Evolutionary conservation across 2,329 filamentous ascomycete genomes (phyloP), one percentile per base, ranked within the genome.

Genomic region (Stachybotrys chlorohalonatus): DNA sequence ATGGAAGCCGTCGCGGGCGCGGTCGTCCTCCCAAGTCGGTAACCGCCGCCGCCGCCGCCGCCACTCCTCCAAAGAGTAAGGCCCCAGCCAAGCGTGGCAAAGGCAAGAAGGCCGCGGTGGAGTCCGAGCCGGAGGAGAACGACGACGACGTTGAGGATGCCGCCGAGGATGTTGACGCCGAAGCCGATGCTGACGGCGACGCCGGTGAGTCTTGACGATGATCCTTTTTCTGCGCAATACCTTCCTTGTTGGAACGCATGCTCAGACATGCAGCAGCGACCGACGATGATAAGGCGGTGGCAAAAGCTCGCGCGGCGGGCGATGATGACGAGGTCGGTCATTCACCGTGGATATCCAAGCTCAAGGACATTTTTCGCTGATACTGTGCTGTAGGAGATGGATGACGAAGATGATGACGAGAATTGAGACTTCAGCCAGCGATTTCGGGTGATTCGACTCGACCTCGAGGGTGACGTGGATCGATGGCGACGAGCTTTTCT

Each of bases 21-120:
- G 66, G 71, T 45, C 62, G 72, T 11, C 70, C 70, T 49, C 63
- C 64, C 57, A 70, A 68, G 59, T 61, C 58, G 9, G 60, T 58
- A 42, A 59, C 53, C 32, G 54, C 59, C 9, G 54, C 59, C 15
- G 55, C 56, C 39, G 60, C 58, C 46, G 59, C 53, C 32, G 61
- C 57, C 3, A 17, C 32, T 8, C 5, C 46, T n/a, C 46, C 46
- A 9, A 47, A 47, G 46, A 31, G 31, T 42, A 31, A 53, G 47
- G 48, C 51, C 15, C 32, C 51, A 11, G n/a, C 9, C 13, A 51
- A 46, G 48, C 6, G 49, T n/a, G 39, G 32, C 36, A 42, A 42
- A 13, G 8, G 52, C 32, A 57, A 58, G 55, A 54, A 53, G 8
- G 32, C 39, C 3, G 39, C 55, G 4, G 24, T 24, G 24, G 60